Evolutionary conservation across 495 filamentous ascomycete species (phyloP).

Genomic region (Penicillium argentinense): DNA sequence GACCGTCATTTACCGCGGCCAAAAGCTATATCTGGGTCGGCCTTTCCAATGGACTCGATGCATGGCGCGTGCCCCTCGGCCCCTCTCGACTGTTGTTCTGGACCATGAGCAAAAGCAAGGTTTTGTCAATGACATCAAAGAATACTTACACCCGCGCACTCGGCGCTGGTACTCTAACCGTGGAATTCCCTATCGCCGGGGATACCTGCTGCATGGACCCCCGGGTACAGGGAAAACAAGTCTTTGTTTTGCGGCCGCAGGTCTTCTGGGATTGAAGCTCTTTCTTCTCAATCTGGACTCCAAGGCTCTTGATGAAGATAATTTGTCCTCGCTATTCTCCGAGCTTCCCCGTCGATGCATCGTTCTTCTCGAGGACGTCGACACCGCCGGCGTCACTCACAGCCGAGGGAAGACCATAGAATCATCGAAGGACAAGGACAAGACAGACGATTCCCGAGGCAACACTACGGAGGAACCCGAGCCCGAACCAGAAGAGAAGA

Average conservation of each 20-base stretch:
- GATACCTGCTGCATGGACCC: constrained; percentile 49
- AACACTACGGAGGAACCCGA: background rate
- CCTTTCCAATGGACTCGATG: constrained; percentile 61
- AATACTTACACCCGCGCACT: constrained; percentile 76
- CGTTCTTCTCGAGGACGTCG: constrained; percentile 50
- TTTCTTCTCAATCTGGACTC: constrained; percentile 49
- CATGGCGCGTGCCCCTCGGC: constrained; percentile 67
- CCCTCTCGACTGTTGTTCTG: constrained; percentile 81
- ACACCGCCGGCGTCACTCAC: constrained; percentile 59
- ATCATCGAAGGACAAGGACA: background rate
- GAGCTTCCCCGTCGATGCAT: constrained; percentile 48
- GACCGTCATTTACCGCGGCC: constrained; percentile 66
- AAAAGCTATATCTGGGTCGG: constrained; percentile 22
- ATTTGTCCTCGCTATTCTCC: constrained; percentile 67
- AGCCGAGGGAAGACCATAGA: constrained; percentile 22
- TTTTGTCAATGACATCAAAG: constrained; percentile 79
- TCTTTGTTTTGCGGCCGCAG: constrained; percentile 48
- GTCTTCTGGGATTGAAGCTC: constrained; percentile 42
- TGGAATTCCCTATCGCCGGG: constrained; percentile 53
- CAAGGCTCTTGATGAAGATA: constrained; percentile 57
- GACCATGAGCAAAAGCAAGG: constrained; percentile 70
- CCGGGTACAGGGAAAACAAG: constrained; percentile 55
- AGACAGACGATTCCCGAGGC: background rate
- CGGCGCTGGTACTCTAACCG: constrained; percentile 76
- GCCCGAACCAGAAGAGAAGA: background rate